Percentiles rank a stretch among this genome's conserved stretches.
Evolutionary conservation across 1,139 yeast species (phyloP).

Genomic region (Diutina rugosa): DNA sequence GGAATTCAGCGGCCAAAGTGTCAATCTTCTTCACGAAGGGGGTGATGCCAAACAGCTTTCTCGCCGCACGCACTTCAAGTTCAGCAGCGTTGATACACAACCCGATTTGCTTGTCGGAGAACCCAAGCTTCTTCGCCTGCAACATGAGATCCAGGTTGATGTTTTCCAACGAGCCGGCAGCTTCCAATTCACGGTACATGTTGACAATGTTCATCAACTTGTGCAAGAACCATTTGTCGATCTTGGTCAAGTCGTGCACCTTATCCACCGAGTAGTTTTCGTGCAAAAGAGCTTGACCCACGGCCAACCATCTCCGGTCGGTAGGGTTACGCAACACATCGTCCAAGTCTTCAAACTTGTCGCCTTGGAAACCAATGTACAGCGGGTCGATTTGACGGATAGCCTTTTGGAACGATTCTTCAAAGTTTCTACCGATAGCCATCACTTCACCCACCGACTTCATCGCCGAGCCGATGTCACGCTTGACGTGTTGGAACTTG

Average conservation of each 20-base stretch:
- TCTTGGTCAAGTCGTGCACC: slow-evolving; percentile 83
- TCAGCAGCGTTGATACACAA: slow-evolving; percentile 52
- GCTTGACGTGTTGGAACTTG: slow-evolving; percentile 88
- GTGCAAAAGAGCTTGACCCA: slow-evolving; percentile 88
- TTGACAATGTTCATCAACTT: slow-evolving; percentile 84
- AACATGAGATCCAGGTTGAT: slow-evolving; percentile 58
- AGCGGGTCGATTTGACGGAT: slow-evolving; percentile 94
- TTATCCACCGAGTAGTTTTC: slow-evolving; percentile 83
- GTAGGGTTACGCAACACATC: slow-evolving; percentile 79
- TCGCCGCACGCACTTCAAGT: slow-evolving; percentile 64
- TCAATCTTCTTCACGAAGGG: slow-evolving; percentile 97
- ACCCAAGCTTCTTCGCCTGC: slow-evolving; percentile 87
- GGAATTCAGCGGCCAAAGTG: slow-evolving; percentile 97
- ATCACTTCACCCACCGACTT: slow-evolving; percentile 98
- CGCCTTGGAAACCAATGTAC: slow-evolving; percentile 85
- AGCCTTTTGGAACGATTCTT: slow-evolving; percentile 96
- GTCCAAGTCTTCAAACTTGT: slow-evolving; percentile 67
- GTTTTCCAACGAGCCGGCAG: slow-evolving; percentile 35
- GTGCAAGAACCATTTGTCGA: slow-evolving; percentile 92
- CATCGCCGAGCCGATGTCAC: slow-evolving; percentile 93
- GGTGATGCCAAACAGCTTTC: slow-evolving; percentile 66
- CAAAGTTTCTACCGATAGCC: slow-evolving; percentile 97
- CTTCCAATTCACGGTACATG: slow-evolving; percentile 72
- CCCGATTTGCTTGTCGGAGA: slow-evolving; percentile 90
- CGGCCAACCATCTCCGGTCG: slow-evolving; percentile 97